Evolutionary conservation across 1,284 basidiomycete species (phyloP).

Genomic region (Sphaerobolus stellatus): DNA sequence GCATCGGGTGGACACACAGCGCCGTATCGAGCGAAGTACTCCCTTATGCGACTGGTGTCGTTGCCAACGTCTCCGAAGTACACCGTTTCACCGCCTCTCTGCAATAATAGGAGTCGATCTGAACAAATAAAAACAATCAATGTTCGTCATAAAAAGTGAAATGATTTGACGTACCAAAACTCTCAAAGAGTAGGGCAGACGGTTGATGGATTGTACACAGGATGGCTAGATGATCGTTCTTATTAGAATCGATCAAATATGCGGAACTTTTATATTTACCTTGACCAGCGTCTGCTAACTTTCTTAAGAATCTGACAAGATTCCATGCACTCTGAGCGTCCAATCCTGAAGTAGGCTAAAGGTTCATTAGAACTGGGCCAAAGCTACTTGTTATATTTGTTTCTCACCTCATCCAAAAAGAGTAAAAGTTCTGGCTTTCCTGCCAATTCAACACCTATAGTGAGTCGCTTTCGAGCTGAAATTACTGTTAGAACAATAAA

Average conservation of each 20-base stretch:
- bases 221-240: constrained; percentile 17
- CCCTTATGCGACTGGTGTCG: constrained; percentile 46
- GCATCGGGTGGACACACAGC: constrained; percentile 45
- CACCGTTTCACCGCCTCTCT: constrained; percentile 46
- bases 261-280: constrained; percentile 30
- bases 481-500: constrained; percentile 36
- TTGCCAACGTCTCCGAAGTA: constrained; percentile 55
- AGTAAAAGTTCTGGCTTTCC: constrained; percentile 54
- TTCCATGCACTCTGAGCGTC: constrained; percentile 58
- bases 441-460: constrained; percentile 59
- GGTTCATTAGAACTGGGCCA: no score
- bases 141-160: background rate
- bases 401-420: constrained; percentile 44
- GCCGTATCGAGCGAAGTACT: constrained; percentile 52
- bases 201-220: constrained; percentile 48
- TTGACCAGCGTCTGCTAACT: constrained; percentile 53
- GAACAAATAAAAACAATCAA: background rate
- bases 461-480: constrained; percentile 55
- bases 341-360: constrained; percentile 51
- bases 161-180: constrained; percentile 33
- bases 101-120: constrained; percentile 43
- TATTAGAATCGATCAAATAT: constrained; percentile 39
- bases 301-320: constrained; percentile 50
- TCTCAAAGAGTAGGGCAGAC: constrained; percentile 52
- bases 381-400: no score